A percentile compares a stretch with the other conserved stretches of the same genome.
phyloP scores from a whole-genome alignment of 306 rosid species.

The Calophaca sinica region DNA sequence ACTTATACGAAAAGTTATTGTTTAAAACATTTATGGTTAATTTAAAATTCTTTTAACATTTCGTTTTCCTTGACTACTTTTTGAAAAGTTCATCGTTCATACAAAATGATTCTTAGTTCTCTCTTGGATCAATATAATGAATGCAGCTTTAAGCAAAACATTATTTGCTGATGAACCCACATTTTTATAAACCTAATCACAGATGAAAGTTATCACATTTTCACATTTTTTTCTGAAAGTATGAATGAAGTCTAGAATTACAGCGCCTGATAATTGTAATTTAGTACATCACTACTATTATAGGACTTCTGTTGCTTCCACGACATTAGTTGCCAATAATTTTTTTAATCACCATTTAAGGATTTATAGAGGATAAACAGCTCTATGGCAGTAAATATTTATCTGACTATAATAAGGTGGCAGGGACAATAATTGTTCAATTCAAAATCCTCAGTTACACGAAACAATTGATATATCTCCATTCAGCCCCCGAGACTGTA shows the following conservation, averaged over 20 bases:
- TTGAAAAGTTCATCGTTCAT: no score
- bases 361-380: constrained; percentile 34
- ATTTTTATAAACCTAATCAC: neutral
- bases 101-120: neutral
- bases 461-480: constrained; percentile 41
- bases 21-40: neutral
- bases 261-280: constrained; percentile 7
- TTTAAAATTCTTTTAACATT: neutral
- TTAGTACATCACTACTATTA: neutral
- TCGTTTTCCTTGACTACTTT: no score
- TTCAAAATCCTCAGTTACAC: constrained; percentile 38
- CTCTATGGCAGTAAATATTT: constrained; percentile 32
- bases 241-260: constrained; percentile 12
- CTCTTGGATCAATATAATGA: neutral
- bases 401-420: constrained; percentile 46
- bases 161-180: neutral
- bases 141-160: neutral
- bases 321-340: constrained; percentile 27
- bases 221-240: neutral
- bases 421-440: constrained; percentile 48
- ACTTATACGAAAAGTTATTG: neutral
- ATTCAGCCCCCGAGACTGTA: constrained; percentile 36
- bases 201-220: neutral
- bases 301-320: neutral
- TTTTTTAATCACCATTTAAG: constrained; percentile 25